Evolutionary conservation across 1,139 yeast species (phyloP).

Genomic region (Scheffersomyces cryptocercus): DNA sequence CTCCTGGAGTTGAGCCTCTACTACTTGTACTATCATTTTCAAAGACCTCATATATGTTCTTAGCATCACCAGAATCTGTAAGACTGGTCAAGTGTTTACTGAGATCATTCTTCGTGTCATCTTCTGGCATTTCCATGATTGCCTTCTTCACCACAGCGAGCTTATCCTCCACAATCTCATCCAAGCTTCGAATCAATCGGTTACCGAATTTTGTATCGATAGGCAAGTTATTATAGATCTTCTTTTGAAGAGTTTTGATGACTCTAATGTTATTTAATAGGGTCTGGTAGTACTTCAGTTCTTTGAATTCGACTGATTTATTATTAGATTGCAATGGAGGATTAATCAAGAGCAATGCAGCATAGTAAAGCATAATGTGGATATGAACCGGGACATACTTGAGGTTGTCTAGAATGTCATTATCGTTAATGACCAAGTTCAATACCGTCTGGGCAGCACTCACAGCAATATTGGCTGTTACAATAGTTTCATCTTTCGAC

Average conservation of each 20-base stretch:
- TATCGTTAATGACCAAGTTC: constrained; percentile 58
- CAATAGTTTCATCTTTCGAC: constrained; percentile 35
- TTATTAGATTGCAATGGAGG: constrained; percentile 39
- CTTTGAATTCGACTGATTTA: constrained; percentile 15
- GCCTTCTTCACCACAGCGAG: constrained; percentile 14
- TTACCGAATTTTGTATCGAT: constrained; percentile 55
- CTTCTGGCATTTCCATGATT: constrained; percentile 10
- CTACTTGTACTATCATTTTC: constrained; percentile 22
- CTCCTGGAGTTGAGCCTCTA: constrained; percentile 33
- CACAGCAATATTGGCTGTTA: constrained; percentile 52
- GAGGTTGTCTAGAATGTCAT: constrained; percentile 57
- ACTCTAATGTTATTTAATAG: constrained; percentile 28
- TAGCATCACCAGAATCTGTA: constrained; percentile 16
- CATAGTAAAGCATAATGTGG: constrained; percentile 70
- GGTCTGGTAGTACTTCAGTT: constrained; percentile 19
- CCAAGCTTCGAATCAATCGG: constrained; percentile 48
- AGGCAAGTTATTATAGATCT: constrained; percentile 48
- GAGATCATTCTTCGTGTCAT: constrained; percentile 13
- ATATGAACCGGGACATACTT: constrained; percentile 71
- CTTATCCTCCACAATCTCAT: constrained; percentile 45
- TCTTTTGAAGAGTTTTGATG: constrained; percentile 42
- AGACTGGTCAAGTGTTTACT: constrained; percentile 18
- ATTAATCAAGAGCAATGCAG: constrained; percentile 57
- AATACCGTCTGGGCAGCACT: constrained; percentile 67
- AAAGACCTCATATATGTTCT: constrained; percentile 18